Evolutionary conservation across 495 filamentous ascomycete species (phyloP), one percentile per base, ranked within the genome.

Genomic region (Immersiella caudata): DNA sequence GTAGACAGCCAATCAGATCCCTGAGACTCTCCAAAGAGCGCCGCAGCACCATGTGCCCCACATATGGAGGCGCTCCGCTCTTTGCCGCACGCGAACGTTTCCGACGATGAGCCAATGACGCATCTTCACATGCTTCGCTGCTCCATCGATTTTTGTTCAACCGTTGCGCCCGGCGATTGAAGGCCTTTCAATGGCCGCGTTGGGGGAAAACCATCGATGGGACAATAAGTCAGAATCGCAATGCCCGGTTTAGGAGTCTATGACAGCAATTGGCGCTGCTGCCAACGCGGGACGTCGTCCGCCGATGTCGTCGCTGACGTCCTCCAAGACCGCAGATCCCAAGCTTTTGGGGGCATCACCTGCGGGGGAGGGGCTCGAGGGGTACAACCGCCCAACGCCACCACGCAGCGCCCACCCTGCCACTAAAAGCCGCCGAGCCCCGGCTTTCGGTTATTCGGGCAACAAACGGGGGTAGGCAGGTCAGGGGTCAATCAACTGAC

Each of bases 381-480:
- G 40, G 40, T 46, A 57, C 21, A 46, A 46, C 40, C 4, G 40
- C 40, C n/a, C 40, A 46, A 22, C 26, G 29, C 26, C 16, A 22
- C 51, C 14, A 55, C 14, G 22, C 51, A 55, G 51, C 29, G 29
- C 8, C 29, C 29, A 33, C 29, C 29, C 29, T 33, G 29, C 29
- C 29, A 33, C 55, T 22, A 57, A 24, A 33, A 33, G 22, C 50
- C 46, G 20, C 65, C 57, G 40, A 35, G 25, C 36, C 40, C 61
- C 71, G 73, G 74, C 70, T 62, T 62, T 76, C 74, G 74, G 74
- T 70, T 72, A 71, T 69, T 76, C 69, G 71, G 69, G 54, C 73
- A 65, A 71, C 67, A 33, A n/a, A 33, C 29, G 29, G 29, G 29
- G 8, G 29, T 33, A 8, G 60, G 68, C 26, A 35, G 59, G 27